Evolutionary conservation across 352 stramenopile species (phyloP), one percentile per base, ranked within the genome.

Genomic region (Phytophthora multivora): DNA sequence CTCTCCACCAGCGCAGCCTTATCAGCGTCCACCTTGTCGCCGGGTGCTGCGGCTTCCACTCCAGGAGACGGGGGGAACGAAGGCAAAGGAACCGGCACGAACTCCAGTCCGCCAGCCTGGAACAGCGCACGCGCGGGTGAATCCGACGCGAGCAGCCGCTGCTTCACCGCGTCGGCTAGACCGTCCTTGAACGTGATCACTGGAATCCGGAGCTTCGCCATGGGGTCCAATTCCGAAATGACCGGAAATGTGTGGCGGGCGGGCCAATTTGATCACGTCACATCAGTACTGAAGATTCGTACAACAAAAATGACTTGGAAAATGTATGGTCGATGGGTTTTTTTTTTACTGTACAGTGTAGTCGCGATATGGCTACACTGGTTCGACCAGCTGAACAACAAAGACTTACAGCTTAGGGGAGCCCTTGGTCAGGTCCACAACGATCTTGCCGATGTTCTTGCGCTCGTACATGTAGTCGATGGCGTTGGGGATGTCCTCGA

Each of bases 361-460:
- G 18, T 38, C 40, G 39, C 15, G 50, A 45, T 16, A 57, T 70
- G 47, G 62, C 62, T 70, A 66, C 55, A 62, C 12, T 21, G 8
- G 18, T 16, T 57, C 56, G 33, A 48, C 31, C 33, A 21, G 39
- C 23, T 41, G 21, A 49, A 35, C n/a, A 51, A 19, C 13, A 12
- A 19, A 18, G 19, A 30, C 26, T 55, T 70, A 73, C 2, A 70
- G 59, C 60, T 73, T 73, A 21, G 65, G 3, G 9, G 49, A 55
- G 16, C 61, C 57, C 68, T 74, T 80, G 12, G 47, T 72, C 26
- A 93, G 69, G 51, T 89, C 79, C 41, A 95, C 78, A 23, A 90
- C 75, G 61, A 96, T 78, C 67, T 96, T 96, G 63, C 87, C 87
- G 15, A 85, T 90, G 51, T 88, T 90, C 56, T 89, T 88, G 73